These are phyloP conservation scores for Marvania coccoides DNA, from an alignment of 139 green algal genomes.

Conservation along the genomic window DNA sequence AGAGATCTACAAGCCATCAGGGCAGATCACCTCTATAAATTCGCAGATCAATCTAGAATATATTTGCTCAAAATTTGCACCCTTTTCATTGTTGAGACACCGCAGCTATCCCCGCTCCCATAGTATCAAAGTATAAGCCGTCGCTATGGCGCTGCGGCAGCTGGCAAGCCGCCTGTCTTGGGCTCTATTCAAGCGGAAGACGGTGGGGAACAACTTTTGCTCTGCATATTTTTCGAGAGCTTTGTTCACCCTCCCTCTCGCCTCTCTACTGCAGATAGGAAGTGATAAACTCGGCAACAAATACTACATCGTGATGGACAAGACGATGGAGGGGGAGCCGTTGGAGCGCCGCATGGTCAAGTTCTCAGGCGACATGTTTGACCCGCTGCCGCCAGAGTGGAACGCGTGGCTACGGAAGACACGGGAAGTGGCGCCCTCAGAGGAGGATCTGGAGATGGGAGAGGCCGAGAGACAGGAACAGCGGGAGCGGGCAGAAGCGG, in stretches of 20 bases:
- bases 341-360: constrained; percentile 5
- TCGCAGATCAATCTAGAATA: too few species aligned
- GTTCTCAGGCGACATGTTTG: neutral
- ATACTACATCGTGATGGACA: neutral
- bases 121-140: too few species aligned
- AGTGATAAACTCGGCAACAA: neutral
- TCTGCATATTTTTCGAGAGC: too few species aligned
- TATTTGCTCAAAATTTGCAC: too few species aligned
- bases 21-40: too few species aligned
- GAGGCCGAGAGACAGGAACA: neutral
- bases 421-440: neutral
- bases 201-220: too few species aligned
- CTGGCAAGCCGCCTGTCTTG: neutral
- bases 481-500: neutral
- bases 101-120: too few species aligned
- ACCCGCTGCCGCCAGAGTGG: neutral
- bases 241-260: too few species aligned
- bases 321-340: neutral
- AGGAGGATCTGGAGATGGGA: neutral
- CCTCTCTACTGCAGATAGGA: too few species aligned
- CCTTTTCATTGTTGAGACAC: too few species aligned
- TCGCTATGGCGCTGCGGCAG: neutral
- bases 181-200: neutral
- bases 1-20: too few species aligned
- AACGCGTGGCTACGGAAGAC: neutral